Evolutionary conservation across 139 green algal species (phyloP), one percentile per base, ranked within the genome.

Genomic region (Zygnema cylindricum): DNA sequence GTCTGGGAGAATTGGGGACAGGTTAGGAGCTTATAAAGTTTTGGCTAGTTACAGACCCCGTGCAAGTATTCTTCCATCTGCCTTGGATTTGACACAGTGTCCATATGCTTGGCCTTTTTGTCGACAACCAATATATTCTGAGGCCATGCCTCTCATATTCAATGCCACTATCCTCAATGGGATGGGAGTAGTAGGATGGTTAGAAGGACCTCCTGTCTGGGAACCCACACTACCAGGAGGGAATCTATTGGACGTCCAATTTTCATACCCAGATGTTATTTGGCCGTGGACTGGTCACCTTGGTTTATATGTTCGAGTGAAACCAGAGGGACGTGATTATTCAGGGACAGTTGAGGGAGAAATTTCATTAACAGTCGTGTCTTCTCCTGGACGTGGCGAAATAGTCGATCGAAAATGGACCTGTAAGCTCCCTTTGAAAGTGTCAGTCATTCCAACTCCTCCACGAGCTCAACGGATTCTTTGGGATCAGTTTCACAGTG

Each of bases 161-260:
- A 99, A 99, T 90, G 95, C 94, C 42, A 99, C 97, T 0, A 93
- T 99, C 2, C 93, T 99, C 25, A 99, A 99, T 89, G 98, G 95
- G 22, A 96, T 98, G 94, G 96, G 94, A 32, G 93, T 98, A 38
- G 94, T 87, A 35, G 94, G 96, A 25, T 69, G 63, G 1, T 90
- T 99, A 43, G 93, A 94, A 42, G 89, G 69, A 0, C 49, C 38
- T 23, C 92, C 92, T 25, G 25, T 77, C 22, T 94, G 77, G 88
- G 43, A 69, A 1, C 91, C 90, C 22, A 76, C 81, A 39, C 55
- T 35, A 7, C 22, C 55, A 35, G 36, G 77, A 1, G 86, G 55
- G 30, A 32, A 73, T 3, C 32, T 95, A n/a, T 92, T 99, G 69
- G 92, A 98, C 77, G 86, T 99, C 63, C 76, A 89, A 11, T 98